phyloP scores from a whole-genome alignment of 1,284 basidiomycete species.

The Ganoderma sinense region DNA sequence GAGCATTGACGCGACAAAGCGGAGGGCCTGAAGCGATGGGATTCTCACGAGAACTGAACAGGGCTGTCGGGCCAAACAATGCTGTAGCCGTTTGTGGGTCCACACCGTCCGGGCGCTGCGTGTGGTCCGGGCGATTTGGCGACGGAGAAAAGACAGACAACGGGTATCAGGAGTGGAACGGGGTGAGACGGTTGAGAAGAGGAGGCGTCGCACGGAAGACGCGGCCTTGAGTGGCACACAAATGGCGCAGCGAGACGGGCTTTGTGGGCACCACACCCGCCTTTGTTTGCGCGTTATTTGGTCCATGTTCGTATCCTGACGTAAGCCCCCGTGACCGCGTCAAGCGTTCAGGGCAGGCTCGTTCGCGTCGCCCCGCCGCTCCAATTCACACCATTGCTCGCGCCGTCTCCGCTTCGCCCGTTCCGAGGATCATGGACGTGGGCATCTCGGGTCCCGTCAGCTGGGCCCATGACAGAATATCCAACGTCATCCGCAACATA shows the following conservation, averaged over 20 bases:
- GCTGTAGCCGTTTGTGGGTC: constrained; percentile 41
- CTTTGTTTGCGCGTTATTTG: constrained; percentile 45
- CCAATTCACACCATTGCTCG: not conserved
- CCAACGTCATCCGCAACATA: not conserved
- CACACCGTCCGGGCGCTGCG: constrained; percentile 28
- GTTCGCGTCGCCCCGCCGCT: constrained; percentile 14
- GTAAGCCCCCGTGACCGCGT: constrained; percentile 33
- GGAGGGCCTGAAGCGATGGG: constrained; percentile 32
- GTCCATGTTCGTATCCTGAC: constrained; percentile 40
- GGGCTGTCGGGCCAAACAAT: constrained; percentile 34
- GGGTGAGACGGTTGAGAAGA: constrained; percentile 5
- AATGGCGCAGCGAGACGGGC: constrained; percentile 27
- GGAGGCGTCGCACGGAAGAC: constrained; percentile 31
- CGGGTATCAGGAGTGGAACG: not conserved
- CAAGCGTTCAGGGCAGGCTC: constrained; percentile 24
- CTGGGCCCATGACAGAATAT: not conserved
- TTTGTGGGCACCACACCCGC: constrained; percentile 18
- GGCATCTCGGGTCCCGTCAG: not conserved
- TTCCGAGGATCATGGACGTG: not conserved
- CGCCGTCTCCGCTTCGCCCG: not conserved
- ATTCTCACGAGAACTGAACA: constrained; percentile 39
- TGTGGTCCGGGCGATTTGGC: constrained; percentile 6
- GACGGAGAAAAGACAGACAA: not conserved
- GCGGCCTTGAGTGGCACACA: constrained; percentile 3
- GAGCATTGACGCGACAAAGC: constrained; percentile 24